phyloP scores from a whole-genome alignment of 225 moss, liverwort and hornwort genomes.

The Anthoceros angustus region DNA sequence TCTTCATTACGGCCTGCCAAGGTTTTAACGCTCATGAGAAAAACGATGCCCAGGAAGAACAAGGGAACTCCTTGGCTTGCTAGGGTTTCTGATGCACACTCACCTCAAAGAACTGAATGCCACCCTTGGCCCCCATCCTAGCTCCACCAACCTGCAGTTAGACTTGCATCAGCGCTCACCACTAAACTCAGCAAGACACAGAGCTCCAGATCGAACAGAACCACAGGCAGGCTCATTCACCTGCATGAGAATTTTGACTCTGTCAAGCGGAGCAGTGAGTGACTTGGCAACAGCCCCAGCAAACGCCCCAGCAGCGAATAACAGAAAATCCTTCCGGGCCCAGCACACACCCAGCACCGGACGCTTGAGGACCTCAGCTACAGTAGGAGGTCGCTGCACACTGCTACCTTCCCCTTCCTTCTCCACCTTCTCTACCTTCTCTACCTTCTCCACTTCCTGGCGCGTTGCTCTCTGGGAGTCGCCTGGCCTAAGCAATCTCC shows the following conservation, averaged over 20 bases:
- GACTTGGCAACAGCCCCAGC: constrained; percentile 86
- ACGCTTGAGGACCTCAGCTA: constrained; percentile 34
- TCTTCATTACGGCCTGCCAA: constrained; percentile 48
- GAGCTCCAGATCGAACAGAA: background rate
- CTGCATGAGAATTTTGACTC: constrained; percentile 83
- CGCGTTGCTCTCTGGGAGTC: background rate
- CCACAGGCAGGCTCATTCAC: constrained; percentile 14
- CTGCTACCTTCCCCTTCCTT: background rate
- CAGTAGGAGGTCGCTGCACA: background rate
- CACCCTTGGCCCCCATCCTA: constrained; percentile 41
- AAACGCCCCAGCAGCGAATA: constrained; percentile 69
- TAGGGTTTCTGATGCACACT: background rate
- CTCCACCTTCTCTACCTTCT: background rate
- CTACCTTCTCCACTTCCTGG: background rate
- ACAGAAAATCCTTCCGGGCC: constrained; percentile 50
- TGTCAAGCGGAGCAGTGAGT: constrained; percentile 70
- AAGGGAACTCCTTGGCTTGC: background rate
- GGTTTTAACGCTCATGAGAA: background rate
- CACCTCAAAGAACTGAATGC: constrained; percentile 58
- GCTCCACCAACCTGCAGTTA: constrained; percentile 51
- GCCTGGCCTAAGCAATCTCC: background rate
- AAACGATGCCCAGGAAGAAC: constrained; percentile 1
- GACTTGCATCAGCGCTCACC: constrained; percentile 4
- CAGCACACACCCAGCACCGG: constrained; percentile 57
- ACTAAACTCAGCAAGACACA: constrained; percentile 5